phyloP scores from a whole-genome alignment of 2,329 filamentous ascomycete species.

The Paracoccidioides lutzii region DNA sequence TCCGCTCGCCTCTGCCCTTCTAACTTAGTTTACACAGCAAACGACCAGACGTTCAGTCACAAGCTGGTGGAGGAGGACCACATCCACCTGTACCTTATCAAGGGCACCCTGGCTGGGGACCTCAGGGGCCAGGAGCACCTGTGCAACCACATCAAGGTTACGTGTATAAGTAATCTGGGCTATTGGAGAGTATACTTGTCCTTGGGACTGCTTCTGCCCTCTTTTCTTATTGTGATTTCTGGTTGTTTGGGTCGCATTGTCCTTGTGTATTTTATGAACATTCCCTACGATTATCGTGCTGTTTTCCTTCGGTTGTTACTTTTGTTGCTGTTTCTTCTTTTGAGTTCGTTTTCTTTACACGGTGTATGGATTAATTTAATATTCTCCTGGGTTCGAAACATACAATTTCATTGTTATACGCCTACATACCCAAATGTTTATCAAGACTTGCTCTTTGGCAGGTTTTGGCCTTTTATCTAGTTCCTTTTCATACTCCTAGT shows the following conservation, averaged over 20 bases:
- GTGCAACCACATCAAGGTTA: background rate
- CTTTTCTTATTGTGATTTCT: background rate
- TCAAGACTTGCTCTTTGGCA: background rate
- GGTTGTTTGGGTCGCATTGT: background rate
- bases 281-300: background rate
- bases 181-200: background rate
- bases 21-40: constrained; percentile 4
- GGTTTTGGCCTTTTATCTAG: background rate
- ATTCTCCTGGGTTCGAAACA: background rate
- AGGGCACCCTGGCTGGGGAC: background rate
- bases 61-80: constrained; percentile 2
- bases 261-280: background rate
- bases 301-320: background rate
- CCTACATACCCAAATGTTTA: background rate
- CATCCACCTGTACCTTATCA: background rate
- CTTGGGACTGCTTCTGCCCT: background rate
- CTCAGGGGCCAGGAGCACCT: background rate
- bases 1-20: background rate
- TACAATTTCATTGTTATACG: background rate
- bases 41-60: constrained; percentile 13
- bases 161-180: constrained; percentile 1
- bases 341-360: background rate
- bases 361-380: background rate
- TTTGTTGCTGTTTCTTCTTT: background rate
- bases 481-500: background rate